Conservation (phyloP, 352 stramenopile genomes). For the Phytophthora cryptogea region DNA sequence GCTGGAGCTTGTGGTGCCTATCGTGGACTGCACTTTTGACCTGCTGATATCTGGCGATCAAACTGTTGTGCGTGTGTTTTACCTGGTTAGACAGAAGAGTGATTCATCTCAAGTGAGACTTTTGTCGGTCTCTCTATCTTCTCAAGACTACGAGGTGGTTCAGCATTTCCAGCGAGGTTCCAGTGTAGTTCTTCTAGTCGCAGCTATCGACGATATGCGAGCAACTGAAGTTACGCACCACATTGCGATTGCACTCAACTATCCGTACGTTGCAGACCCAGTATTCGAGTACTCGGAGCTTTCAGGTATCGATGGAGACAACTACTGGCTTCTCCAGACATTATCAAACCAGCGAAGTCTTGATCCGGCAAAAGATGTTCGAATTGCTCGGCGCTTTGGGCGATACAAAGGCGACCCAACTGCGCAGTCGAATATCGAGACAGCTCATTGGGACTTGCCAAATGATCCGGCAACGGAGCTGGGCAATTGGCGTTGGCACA, state of each 20-base stretch:
- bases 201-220: slow-evolving; percentile 36
- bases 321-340: slow-evolving; percentile 28
- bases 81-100: slow-evolving; percentile 25
- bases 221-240: slow-evolving; percentile 17
- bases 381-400: slow-evolving; percentile 37
- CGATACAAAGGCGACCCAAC: slow-evolving; percentile 38
- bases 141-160: slow-evolving; percentile 33
- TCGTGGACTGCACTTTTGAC: slow-evolving; percentile 46
- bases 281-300: slow-evolving; percentile 25
- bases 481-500: slow-evolving; percentile 33
- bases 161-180: slow-evolving; percentile 30
- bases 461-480: slow-evolving; percentile 26
- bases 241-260: slow-evolving; percentile 33
- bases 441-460: slow-evolving; percentile 28
- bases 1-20: slow-evolving; percentile 39
- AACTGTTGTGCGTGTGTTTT: slow-evolving; percentile 29
- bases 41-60: slow-evolving; percentile 21
- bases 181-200: slow-evolving; percentile 19
- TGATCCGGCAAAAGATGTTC: slow-evolving; percentile 29
- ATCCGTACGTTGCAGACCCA: slow-evolving; percentile 31
- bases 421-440: slow-evolving; percentile 48
- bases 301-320: slow-evolving; percentile 17
- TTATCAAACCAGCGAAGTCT: slow-evolving; percentile 6
- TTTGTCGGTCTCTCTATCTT: slow-evolving; percentile 26
- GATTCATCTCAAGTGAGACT: slow-evolving; percentile 25